Percentiles rank a stretch among this genome's conserved stretches.
Conservation (phyloP, 2,329 filamentous ascomycete genomes). For the Aspergillus tubingensis region DNA sequence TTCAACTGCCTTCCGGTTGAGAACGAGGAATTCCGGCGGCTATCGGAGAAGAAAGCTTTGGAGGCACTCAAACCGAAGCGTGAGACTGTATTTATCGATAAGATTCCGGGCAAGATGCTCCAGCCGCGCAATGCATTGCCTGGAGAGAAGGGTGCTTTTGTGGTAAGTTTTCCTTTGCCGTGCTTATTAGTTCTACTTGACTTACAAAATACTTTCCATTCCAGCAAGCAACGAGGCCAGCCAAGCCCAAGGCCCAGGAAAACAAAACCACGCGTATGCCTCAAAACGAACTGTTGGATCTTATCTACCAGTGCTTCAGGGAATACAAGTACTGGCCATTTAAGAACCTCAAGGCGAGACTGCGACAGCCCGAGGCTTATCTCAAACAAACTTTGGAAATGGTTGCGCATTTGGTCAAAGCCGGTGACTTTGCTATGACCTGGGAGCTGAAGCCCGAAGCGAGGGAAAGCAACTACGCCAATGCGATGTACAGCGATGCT, state of each 20-base stretch:
- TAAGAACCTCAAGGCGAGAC: conserved; percentile 73
- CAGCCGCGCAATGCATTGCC: conserved; percentile 59
- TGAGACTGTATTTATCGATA: conserved; percentile 55
- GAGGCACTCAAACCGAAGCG: conserved; percentile 63
- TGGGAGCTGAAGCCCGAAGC: conserved; percentile 80
- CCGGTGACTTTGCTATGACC: conserved; percentile 79
- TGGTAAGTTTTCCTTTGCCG: conserved; percentile 36
- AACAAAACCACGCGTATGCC: conserved; percentile 90
- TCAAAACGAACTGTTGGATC: conserved; percentile 82
- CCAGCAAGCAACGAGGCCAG: conserved; percentile 54
- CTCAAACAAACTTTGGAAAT: conserved; percentile 81
- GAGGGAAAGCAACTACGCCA: conserved; percentile 53
- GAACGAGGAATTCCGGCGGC: conserved; percentile 67
- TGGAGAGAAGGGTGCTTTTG: conserved; percentile 43
- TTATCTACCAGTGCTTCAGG: conserved; percentile 79
- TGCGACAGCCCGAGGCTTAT: conserved; percentile 90
- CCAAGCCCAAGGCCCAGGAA: conserved; percentile 59
- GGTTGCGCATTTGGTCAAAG: conserved; percentile 79
- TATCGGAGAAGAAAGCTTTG: conserved; percentile 61
- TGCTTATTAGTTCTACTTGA: background rate
- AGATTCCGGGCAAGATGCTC: conserved; percentile 53
- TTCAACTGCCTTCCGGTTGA: conserved; percentile 72
- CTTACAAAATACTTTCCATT: conserved; percentile 25
- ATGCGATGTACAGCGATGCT: conserved; percentile 46
- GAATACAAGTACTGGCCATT: conserved; percentile 93